Percentiles rank a stretch among this genome's conserved stretches.
These are phyloP conservation scores for Macaranga tanarius DNA, from an alignment of 441 rosid genomes.

Conservation along the genomic window DNA sequence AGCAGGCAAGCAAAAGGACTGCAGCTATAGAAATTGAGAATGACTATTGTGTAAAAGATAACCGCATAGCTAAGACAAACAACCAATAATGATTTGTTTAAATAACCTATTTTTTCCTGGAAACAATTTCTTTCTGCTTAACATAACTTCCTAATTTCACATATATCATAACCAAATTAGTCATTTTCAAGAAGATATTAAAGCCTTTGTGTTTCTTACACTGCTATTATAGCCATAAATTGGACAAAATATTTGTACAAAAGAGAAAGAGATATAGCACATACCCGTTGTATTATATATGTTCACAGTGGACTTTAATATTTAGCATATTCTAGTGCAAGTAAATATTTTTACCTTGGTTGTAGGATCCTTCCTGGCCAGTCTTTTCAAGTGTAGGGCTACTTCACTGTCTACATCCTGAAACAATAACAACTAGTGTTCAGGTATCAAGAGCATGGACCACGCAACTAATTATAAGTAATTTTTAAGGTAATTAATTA, in stretches of 20 bases:
- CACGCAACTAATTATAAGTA: no score
- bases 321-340: no score
- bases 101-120: neutral
- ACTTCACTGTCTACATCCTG: slow-evolving; percentile 86
- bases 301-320: no score
- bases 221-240: no score
- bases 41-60: neutral
- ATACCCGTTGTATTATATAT: slow-evolving; percentile 98
- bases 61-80: neutral
- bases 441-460: neutral
- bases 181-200: no score
- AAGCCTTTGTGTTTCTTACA: no score
- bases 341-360: slow-evolving; percentile 58
- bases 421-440: slow-evolving; percentile 8
- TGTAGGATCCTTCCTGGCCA: slow-evolving; percentile 81
- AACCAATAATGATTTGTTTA: neutral
- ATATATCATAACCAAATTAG: neutral
- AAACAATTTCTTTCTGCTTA: neutral
- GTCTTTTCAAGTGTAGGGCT: slow-evolving; percentile 78
- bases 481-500: no score
- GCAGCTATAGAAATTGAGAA: neutral
- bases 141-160: neutral
- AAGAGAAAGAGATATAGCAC: neutral
- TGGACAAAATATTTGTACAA: no score
- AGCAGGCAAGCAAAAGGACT: no score